Conservation (phyloP, 2,329 filamentous ascomycete species). For the Botrytis squamosa region DNA sequence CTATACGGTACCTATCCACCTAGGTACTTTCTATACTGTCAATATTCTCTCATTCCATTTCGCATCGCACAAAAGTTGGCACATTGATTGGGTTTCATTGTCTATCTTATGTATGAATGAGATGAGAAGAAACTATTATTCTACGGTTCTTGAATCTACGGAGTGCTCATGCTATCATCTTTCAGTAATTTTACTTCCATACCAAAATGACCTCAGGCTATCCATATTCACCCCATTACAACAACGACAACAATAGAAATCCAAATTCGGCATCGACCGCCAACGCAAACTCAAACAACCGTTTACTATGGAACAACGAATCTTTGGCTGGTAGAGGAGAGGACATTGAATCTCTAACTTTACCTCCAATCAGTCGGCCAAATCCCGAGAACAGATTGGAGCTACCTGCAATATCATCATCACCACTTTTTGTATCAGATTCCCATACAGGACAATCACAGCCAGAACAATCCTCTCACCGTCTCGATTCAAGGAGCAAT, state of each 20-base stretch:
- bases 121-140: neutral
- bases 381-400: neutral
- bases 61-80: neutral
- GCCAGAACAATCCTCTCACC: neutral
- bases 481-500: neutral
- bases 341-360: constrained; percentile 9
- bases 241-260: constrained; percentile 13
- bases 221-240: constrained; percentile 2
- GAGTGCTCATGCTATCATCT: constrained; percentile 13
- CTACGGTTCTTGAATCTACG: constrained; percentile 15
- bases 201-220: constrained; percentile 19
- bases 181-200: constrained; percentile 22
- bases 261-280: neutral
- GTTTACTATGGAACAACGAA: neutral
- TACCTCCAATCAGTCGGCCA: constrained; percentile 14
- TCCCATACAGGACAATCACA: neutral
- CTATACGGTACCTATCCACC: neutral
- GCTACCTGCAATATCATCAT: constrained; percentile 1
- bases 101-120: constrained; percentile 20
- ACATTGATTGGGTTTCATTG: constrained; percentile 19
- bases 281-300: neutral
- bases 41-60: neutral
- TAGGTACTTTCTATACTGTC: neutral
- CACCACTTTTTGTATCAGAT: constrained; percentile 17
- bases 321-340: neutral